Conservation (phyloP, 148 eudicot genomes). For the Diospyros lotus region DNA sequence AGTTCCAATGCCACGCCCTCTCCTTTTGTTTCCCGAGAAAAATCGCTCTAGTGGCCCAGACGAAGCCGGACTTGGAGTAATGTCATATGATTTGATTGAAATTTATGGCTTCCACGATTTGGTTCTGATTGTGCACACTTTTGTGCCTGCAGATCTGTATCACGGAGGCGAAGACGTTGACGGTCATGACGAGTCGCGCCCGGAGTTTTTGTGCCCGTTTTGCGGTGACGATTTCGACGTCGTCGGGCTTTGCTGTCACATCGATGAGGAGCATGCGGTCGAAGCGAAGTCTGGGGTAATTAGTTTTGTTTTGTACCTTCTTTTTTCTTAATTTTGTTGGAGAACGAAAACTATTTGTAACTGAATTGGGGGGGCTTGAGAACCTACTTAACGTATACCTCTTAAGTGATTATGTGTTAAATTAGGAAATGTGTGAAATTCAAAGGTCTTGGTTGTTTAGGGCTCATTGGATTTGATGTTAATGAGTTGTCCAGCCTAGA, state of each 20-base stretch:
- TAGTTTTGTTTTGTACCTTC: neutral
- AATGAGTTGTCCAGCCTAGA: too few relatives aligned
- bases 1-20: neutral
- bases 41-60: neutral
- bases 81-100: neutral
- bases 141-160: constrained; percentile 36
- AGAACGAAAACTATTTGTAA: too few relatives aligned
- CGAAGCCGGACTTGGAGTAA: too few relatives aligned
- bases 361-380: too few relatives aligned
- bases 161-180: constrained; percentile 70
- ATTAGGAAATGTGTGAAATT: too few relatives aligned
- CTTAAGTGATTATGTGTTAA: too few relatives aligned
- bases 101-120: neutral
- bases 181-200: constrained; percentile 64
- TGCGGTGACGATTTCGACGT: constrained; percentile 66
- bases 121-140: neutral
- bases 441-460: too few relatives aligned
- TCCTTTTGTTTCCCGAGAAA: neutral
- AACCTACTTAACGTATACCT: too few relatives aligned
- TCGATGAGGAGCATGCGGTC: constrained; percentile 71
- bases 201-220: constrained; percentile 74
- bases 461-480: too few relatives aligned
- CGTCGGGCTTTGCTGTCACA: constrained; percentile 76
- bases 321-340: too few relatives aligned
- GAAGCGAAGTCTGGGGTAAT: constrained; percentile 76